Conservation (phyloP, 148 eudicot species). For the Tetragonia tetragonoides region DNA sequence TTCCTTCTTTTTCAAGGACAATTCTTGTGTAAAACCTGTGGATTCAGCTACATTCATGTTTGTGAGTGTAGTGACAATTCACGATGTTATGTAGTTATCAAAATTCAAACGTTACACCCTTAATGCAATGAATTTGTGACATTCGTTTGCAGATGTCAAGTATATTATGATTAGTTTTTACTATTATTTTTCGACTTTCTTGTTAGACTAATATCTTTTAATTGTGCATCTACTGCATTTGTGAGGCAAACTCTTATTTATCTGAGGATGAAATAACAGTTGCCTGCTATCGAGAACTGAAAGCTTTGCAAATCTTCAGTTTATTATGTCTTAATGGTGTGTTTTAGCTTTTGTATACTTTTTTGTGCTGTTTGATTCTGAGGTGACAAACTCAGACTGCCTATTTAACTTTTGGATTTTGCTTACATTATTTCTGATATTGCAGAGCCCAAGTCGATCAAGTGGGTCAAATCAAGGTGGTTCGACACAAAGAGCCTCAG, state of each 20-base stretch:
- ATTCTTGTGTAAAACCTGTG: no score
- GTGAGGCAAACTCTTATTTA: neutral
- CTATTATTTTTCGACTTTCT: neutral
- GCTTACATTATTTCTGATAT: conserved; percentile 10
- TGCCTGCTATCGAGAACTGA: no score
- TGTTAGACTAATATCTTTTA: no score
- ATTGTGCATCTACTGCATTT: no score
- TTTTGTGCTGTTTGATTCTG: neutral
- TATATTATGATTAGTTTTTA: neutral
- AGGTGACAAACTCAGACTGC: neutral
- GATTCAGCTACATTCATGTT: no score
- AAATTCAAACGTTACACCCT: no score
- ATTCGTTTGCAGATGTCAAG: no score
- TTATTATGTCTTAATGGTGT: neutral
- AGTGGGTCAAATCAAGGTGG: conserved; percentile 78
- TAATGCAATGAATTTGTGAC: no score
- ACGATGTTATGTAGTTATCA: no score
- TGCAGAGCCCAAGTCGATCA: conserved; percentile 57
- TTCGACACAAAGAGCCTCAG: conserved; percentile 40
- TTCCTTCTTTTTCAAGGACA: no score
- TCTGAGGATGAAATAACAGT: neutral
- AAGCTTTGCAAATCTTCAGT: neutral
- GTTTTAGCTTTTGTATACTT: neutral
- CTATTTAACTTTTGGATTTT: neutral
- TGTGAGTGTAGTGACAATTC: no score